Base-by-base conservation (phyloP, 108 stramenopile genomes). In the Nitzschia palea region DNA sequence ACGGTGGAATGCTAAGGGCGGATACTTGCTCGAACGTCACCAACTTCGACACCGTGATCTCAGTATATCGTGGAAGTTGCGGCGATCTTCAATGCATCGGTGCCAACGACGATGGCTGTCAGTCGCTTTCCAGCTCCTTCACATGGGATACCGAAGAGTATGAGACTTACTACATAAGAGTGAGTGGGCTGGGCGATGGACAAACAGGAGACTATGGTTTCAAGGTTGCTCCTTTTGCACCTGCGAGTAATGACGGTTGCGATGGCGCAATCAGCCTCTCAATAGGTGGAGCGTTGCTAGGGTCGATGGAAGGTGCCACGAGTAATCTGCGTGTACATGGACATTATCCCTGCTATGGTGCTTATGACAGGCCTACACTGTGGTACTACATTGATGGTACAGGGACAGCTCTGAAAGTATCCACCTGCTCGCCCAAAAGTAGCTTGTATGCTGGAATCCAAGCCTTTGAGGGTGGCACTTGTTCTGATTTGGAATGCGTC, bases 21-120 rank as follows among this genome's bases (percentile, higher is more conserved):
- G 31, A 47, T 18, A 71, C 70, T 54, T 71, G 70, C 29, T 54
- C 61, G 36, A 0, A 48, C 0, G n/a, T 31, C 18, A 71, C 70
- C 0, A 55, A 71, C 37, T 71, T 70, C 31, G 61, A 62, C 43
- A 52, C 68, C 15, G 36, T 50, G 20, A 47, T 69, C 27, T 42
- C 35, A 2, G 40, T 70, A 2, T 55, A 29, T 31, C 31, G 43
- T 50, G 68, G 68, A 14, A 33, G 10, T 9, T 69, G 68, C 51
- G 58, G 58, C 17, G 9, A 37, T n/a, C 45, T 69, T 6, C 22
- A 55, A 8, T 69, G 68, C 47, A 17, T 69, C 6, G 58, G 8
- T 12, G 43, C 37, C 4, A 59, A 69, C 42, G 57, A 59, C 25
- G 65, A 65, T 53, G 27, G 29, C 28, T 65, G 65, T 45, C 3